Percentiles rank a stretch among this genome's conserved stretches.
phyloP scores from a whole-genome alignment of 1,284 basidiomycete species.

The Ustilago hordei region DNA sequence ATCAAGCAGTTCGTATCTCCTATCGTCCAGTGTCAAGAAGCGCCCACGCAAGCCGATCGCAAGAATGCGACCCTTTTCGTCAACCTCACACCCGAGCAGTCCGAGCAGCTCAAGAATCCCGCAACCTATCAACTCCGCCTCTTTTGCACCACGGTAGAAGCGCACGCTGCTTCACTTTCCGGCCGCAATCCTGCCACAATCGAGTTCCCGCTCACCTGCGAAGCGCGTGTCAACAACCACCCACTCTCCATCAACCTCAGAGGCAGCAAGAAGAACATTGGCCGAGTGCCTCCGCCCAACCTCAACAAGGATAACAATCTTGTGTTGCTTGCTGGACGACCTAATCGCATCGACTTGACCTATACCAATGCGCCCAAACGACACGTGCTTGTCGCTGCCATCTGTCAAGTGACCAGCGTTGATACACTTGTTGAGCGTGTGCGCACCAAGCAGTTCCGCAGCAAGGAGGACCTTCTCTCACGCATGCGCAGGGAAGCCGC shows the following conservation, averaged over 20 bases:
- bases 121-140: constrained; percentile 50
- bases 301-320: constrained; percentile 61
- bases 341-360: constrained; percentile 61
- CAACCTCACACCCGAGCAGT: constrained; percentile 40
- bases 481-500: constrained; percentile 57
- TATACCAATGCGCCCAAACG: constrained; percentile 58
- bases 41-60: constrained; percentile 50
- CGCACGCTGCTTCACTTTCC: constrained; percentile 51
- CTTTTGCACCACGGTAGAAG: constrained; percentile 59
- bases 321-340: constrained; percentile 16
- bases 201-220: constrained; percentile 64
- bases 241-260: constrained; percentile 55
- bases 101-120: constrained; percentile 33
- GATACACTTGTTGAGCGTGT: constrained; percentile 56
- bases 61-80: constrained; percentile 47
- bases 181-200: constrained; percentile 46
- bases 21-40: constrained; percentile 54
- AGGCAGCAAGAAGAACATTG: constrained; percentile 63
- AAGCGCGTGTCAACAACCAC: constrained; percentile 58
- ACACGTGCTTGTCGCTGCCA: constrained; percentile 52
- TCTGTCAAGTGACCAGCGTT: constrained; percentile 53
- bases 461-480: constrained; percentile 58
- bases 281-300: constrained; percentile 64
- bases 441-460: constrained; percentile 43
- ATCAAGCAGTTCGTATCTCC: constrained; percentile 54